Conservation (phyloP, 2,329 filamentous ascomycete species). For the Cryphonectria japonica region DNA sequence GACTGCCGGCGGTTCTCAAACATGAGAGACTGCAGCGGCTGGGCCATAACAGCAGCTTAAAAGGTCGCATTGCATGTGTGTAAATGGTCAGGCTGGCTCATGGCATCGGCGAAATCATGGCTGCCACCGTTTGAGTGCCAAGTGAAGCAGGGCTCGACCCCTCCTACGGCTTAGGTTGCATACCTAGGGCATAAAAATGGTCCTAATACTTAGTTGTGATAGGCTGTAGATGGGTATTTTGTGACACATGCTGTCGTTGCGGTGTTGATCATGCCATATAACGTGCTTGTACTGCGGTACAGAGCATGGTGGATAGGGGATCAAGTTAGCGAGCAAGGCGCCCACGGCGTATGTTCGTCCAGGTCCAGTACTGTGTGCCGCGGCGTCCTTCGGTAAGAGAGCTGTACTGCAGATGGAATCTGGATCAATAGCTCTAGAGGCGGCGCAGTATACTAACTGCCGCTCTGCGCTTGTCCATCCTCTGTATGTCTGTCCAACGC, state of each 20-base stretch:
- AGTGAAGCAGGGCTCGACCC: neutral
- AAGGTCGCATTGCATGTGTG: slow-evolving; percentile 17
- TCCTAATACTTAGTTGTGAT: neutral
- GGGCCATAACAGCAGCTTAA: neutral
- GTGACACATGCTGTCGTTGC: neutral
- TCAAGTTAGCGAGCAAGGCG: neutral
- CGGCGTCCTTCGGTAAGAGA: neutral
- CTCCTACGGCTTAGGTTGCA: neutral
- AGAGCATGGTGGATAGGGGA: neutral
- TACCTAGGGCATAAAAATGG: neutral
- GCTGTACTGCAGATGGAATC: neutral
- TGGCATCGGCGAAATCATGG: slow-evolving; percentile 22
- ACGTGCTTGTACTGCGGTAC: neutral
- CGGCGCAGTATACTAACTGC: no score
- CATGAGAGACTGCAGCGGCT: slow-evolving; percentile 3
- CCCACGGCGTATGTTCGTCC: neutral
- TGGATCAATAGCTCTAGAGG: neutral
- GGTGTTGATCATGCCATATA: slow-evolving; percentile 1
- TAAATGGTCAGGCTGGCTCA: slow-evolving; percentile 12
- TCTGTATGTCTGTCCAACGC: neutral
- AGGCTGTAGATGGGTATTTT: neutral
- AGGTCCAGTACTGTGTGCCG: neutral
- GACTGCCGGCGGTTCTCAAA: neutral
- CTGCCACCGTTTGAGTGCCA: slow-evolving; percentile 4
- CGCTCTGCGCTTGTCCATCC: no score